Base-by-base conservation (phyloP, 2,329 filamentous ascomycete species). In the Penicillium janthinellum region DNA sequence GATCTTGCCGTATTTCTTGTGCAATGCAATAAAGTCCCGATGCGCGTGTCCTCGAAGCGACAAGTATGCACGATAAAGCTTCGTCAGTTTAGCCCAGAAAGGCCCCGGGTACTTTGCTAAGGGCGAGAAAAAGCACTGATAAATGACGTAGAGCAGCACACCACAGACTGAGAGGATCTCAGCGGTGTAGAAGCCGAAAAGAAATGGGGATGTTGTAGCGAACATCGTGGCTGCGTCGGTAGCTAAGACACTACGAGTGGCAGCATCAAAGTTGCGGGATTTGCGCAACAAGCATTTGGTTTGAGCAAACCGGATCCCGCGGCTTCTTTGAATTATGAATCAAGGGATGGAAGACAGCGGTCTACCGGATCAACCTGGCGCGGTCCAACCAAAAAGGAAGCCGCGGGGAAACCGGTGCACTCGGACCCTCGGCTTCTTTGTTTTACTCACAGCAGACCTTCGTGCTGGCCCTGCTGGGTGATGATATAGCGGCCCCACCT, bases 91-190 rank as follows among this genome's bases (percentile, higher is more conserved):
- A 34, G 45, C 45, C 45, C 45, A 48, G 28, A 48, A 48, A 12
- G 45, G 45, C 28, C 45, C 45, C 8, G 45, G 45, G 11, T 31
- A 48, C 17, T 34, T 34, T 7, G 45, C 45, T 7, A 48, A 12
- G 8, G 45, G 45, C 45, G 45, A 48, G 45, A 48, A 48, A 17
- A 48, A 48, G 45, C 45, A 48, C 28, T 48, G 45, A 48, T 48
- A 48, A 8, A 48, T 34, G 25, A 48, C 28, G 10, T 48, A 48
- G 28, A 34, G 15, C 45, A 48, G 45, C 7, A 48, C 25, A 34
- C 25, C 45, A 48, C 25, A 48, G 45, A 48, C 14, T 3, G 25
- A 31, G n/a, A 48, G 15, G 8, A 48, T 48, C 45, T 48, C 25
- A 2, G 45, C 28, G 11, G 45, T 15, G 12, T 34, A 48, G 7